Percentiles rank a stretch among this genome's conserved stretches.
Conservation (phyloP, 2,329 filamentous ascomycete genomes). For the Pseudogymnoascus sp. region DNA sequence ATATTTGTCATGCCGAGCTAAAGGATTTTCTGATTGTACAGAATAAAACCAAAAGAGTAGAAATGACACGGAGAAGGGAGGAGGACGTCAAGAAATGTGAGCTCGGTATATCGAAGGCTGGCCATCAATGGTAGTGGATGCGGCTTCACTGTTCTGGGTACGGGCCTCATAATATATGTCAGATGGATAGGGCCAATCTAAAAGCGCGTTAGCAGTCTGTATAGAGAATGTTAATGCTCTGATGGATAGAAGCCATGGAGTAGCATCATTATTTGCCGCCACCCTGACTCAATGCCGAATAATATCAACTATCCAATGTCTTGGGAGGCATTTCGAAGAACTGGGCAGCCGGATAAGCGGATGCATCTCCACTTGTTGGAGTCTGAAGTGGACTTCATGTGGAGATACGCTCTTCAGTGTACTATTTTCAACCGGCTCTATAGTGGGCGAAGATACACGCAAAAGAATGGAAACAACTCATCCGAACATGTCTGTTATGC, state of each 20-base stretch:
- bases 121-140: neutral
- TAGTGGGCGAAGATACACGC: neutral
- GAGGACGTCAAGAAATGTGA: neutral
- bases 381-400: neutral
- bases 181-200: neutral
- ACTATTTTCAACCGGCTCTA: neutral
- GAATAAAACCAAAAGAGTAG: neutral
- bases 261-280: neutral
- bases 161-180: neutral
- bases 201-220: neutral
- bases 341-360: neutral
- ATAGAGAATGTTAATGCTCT: neutral
- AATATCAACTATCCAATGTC: neutral
- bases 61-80: neutral
- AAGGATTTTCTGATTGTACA: neutral
- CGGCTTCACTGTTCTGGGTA: neutral
- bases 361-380: neutral
- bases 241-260: neutral
- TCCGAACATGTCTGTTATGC: neutral
- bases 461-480: neutral
- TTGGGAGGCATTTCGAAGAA: neutral
- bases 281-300: neutral
- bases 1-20: conserved; percentile 4
- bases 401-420: neutral
- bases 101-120: neutral